These are phyloP conservation scores for Cadophora luteo-olivacea DNA, from an alignment of 2,329 filamentous ascomycete genomes.

Conservation along the genomic window DNA sequence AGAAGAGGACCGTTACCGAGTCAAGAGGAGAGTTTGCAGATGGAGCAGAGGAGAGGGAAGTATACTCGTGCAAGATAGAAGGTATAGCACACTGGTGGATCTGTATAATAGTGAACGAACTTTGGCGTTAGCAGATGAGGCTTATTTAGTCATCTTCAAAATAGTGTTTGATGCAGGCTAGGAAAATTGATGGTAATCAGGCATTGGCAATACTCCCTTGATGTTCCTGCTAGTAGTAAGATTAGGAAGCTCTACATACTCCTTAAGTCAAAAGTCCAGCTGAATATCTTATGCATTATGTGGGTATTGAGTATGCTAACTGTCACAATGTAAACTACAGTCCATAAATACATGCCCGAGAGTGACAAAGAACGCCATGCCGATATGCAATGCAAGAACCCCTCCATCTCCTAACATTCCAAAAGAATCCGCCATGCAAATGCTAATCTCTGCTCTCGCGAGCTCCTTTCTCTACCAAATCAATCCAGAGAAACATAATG, in stretches of 20 bases:
- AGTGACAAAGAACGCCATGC: slow-evolving; percentile 24
- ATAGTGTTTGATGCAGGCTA: background rate
- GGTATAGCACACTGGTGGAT: background rate
- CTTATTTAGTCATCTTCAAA: too few species aligned
- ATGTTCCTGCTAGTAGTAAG: background rate
- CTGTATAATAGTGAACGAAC: slow-evolving; percentile 30
- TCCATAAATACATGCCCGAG: background rate
- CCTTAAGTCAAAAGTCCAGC: background rate
- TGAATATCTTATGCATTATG: background rate
- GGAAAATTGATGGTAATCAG: background rate
- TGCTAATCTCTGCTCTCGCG: background rate
- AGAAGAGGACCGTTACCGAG: slow-evolving; percentile 76
- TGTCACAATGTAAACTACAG: slow-evolving; percentile 18
- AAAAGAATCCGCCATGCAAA: slow-evolving; percentile 23
- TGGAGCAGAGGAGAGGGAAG: slow-evolving; percentile 73
- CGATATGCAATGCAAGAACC: slow-evolving; percentile 31
- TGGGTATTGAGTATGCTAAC: slow-evolving; percentile 18
- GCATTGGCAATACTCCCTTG: background rate
- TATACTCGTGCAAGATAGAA: slow-evolving; percentile 55
- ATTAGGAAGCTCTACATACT: background rate
- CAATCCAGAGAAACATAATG: background rate
- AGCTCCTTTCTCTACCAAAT: background rate
- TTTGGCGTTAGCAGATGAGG: slow-evolving; percentile 20
- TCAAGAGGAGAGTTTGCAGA: slow-evolving; percentile 80
- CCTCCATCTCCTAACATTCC: slow-evolving; percentile 10